phyloP scores from a whole-genome alignment of 192 early-diverging fungal genomes.

The Entophlyctis luteolus region DNA sequence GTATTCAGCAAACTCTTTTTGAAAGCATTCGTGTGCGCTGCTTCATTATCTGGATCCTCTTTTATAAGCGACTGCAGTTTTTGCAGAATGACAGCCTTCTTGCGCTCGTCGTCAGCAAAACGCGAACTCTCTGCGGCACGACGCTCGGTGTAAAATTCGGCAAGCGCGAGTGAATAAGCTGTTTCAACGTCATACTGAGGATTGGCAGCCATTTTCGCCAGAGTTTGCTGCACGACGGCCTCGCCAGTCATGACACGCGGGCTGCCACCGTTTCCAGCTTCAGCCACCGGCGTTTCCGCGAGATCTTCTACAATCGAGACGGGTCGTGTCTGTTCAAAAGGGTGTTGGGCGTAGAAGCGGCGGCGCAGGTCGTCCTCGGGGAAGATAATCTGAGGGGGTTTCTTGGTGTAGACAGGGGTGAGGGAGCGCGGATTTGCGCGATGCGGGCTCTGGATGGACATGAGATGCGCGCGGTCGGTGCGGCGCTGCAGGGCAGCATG shows the following conservation, averaged over 20 bases:
- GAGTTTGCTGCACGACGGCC: too few species aligned
- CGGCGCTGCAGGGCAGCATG: neutral
- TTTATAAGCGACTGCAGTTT: neutral
- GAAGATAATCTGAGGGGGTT: conserved; percentile 63
- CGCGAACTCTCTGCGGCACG: conserved; percentile 61
- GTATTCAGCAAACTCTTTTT: neutral
- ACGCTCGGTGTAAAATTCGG: conserved; percentile 77
- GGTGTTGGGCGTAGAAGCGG: conserved; percentile 89
- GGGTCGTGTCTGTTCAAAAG: conserved; percentile 78
- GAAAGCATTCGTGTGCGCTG: neutral
- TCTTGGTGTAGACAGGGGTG: neutral
- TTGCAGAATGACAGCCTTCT: neutral
- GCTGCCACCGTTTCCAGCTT: too few species aligned
- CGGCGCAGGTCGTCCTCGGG: conserved; percentile 83
- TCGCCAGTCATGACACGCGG: too few species aligned
- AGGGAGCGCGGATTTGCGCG: neutral
- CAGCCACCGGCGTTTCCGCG: conserved; percentile 41
- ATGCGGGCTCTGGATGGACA: neutral
- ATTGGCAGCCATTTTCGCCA: too few species aligned
- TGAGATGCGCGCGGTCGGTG: neutral
- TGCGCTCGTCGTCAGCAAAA: neutral
- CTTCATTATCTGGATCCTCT: neutral
- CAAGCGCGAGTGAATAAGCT: conserved; percentile 76
- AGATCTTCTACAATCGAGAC: conserved; percentile 59
- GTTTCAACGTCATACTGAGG: too few species aligned